Evolutionary conservation across 2,329 filamentous ascomycete genomes (phyloP).

Genomic region (Aspergillus versicolor): DNA sequence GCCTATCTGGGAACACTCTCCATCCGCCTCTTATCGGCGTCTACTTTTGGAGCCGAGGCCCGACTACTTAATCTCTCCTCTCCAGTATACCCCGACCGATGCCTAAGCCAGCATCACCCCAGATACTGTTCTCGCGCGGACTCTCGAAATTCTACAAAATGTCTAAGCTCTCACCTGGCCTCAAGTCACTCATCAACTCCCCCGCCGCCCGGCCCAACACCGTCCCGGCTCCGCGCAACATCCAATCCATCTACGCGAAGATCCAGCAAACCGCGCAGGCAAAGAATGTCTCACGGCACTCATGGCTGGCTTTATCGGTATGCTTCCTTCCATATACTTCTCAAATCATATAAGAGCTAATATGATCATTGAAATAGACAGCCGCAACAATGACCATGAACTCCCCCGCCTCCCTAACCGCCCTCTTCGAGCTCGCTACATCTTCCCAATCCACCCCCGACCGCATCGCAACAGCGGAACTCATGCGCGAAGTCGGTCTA

Average conservation of each 20-base stretch:
- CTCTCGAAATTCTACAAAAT: constrained; percentile 42
- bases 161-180: constrained; percentile 69
- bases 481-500: constrained; percentile 46
- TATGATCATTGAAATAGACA: constrained; percentile 53
- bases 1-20: not conserved
- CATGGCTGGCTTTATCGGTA: constrained; percentile 68
- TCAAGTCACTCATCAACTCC: constrained; percentile 74
- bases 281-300: constrained; percentile 61
- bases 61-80: not conserved
- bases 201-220: constrained; percentile 66
- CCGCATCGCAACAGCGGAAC: constrained; percentile 34
- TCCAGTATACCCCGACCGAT: not conserved
- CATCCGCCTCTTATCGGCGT: not conserved
- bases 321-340: constrained; percentile 8
- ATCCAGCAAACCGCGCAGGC: constrained; percentile 63
- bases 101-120: not conserved
- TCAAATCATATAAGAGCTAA: not conserved
- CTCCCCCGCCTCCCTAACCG: constrained; percentile 70
- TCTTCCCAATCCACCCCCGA: constrained; percentile 25
- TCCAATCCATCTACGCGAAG: constrained; percentile 62
- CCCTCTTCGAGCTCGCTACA: constrained; percentile 55
- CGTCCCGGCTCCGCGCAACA: constrained; percentile 62
- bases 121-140: not conserved
- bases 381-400: constrained; percentile 85
- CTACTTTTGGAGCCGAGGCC: constrained; percentile 7